Conservation (phyloP, 1,284 basidiomycete genomes). For the Boletus smithii region DNA sequence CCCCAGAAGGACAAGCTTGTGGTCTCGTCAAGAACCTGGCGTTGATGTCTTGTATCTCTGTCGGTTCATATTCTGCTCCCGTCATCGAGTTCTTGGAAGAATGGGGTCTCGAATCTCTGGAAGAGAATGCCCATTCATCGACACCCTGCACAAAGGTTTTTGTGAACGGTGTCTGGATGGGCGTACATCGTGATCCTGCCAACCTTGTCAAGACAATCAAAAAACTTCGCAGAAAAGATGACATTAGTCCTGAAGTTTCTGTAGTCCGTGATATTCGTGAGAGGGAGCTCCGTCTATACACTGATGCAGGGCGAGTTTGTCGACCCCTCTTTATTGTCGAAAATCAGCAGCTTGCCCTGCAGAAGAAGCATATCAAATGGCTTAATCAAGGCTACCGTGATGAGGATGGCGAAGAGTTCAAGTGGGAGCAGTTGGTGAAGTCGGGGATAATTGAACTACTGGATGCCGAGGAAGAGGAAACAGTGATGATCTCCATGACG, state of each 20-base stretch:
- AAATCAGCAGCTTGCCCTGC: slow-evolving; percentile 78
- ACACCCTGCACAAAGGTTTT: slow-evolving; percentile 94
- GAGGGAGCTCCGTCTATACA: slow-evolving; percentile 90
- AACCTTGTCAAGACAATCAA: slow-evolving; percentile 92
- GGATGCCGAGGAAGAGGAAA: slow-evolving; percentile 99
- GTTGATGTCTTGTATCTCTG: slow-evolving; percentile 97
- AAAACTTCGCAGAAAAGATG: slow-evolving; percentile 89
- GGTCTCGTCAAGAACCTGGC: slow-evolving; percentile 98
- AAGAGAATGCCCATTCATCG: slow-evolving; percentile 84
- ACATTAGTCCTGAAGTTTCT: slow-evolving; percentile 94
- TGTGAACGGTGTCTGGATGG: slow-evolving; percentile 99
- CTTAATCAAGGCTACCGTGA: slow-evolving; percentile 52
- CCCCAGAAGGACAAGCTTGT: slow-evolving; percentile 98
- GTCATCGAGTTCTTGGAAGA: slow-evolving; percentile 99
- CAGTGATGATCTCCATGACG: slow-evolving; percentile 99
- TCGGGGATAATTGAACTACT: slow-evolving; percentile 91
- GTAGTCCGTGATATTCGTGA: slow-evolving; percentile 98
- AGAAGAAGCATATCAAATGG: slow-evolving; percentile 84
- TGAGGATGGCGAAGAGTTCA: slow-evolving; percentile 61
- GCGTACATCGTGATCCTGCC: slow-evolving; percentile 94
- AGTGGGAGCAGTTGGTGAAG: slow-evolving; percentile 86
- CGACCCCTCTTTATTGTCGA: slow-evolving; percentile 97
- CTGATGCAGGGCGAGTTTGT: slow-evolving; percentile 95
- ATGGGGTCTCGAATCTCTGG: slow-evolving; percentile 92
- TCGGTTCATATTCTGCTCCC: slow-evolving; percentile 93